Conservation (phyloP, 2,329 filamentous ascomycete species). For the Chaetomiaceae sp. region DNA sequence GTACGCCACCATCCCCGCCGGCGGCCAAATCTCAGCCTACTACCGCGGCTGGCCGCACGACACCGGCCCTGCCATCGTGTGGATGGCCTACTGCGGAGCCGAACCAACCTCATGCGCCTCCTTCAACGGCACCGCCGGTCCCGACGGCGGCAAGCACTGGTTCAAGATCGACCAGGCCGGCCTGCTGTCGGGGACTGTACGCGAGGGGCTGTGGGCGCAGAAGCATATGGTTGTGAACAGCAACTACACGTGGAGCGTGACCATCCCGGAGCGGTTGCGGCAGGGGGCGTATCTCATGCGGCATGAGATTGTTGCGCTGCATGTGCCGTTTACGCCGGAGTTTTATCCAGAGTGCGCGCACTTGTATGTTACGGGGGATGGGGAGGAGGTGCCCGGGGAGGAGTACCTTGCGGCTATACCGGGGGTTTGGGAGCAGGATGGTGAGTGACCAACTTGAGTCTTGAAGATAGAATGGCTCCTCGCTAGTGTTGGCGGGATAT, state of each 20-base stretch:
- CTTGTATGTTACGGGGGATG: background rate
- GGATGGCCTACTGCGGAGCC: constrained; percentile 5
- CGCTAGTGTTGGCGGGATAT: background rate
- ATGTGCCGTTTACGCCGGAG: constrained; percentile 4
- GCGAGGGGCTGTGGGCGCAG: constrained; percentile 2
- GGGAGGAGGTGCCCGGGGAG: background rate
- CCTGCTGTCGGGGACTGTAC: background rate
- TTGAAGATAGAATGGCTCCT: too few species aligned
- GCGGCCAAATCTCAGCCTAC: background rate
- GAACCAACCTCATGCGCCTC: background rate
- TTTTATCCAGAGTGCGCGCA: constrained; percentile 9
- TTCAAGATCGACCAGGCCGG: constrained; percentile 5
- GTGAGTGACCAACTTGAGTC: background rate
- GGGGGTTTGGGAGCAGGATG: background rate
- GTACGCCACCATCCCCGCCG: background rate
- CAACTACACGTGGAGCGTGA: constrained; percentile 1
- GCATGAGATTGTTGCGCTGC: constrained; percentile 2
- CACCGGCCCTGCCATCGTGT: background rate
- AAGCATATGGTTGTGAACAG: background rate
- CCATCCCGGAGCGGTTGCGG: background rate
- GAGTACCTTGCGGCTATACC: constrained; percentile 3
- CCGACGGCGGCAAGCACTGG: background rate
- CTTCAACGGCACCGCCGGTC: background rate
- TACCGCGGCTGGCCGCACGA: constrained; percentile 7
- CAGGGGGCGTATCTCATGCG: background rate